Evolutionary conservation across 2,329 filamentous ascomycete species (phyloP), one percentile per base, ranked within the genome.

Genomic region (Rasamsonia emersonii): DNA sequence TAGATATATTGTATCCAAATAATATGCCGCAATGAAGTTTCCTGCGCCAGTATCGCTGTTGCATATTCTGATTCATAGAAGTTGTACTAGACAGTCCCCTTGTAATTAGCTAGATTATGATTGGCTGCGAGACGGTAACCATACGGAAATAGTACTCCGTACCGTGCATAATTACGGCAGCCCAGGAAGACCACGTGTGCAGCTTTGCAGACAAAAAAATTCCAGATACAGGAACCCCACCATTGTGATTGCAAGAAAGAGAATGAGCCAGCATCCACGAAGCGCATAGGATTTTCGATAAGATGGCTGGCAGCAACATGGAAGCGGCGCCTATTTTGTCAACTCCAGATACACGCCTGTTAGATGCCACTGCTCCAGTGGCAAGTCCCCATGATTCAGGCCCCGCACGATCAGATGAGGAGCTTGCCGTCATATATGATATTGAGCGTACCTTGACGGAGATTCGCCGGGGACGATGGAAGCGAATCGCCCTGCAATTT

Each of bases 401-500:
- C 13, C 42, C 35, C 32, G 36, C 36, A 24, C 50, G 73, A 13
- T 67, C 70, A 10, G 77, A 89, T 43, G 76, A 83, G 50, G 82
- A 88, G 50, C 67, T 96, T 18, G 64, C 67, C 34, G 63, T 77
- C 24, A 79, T 82, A 29, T 98, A 96, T 64, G 91, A 98, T 59
- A 80, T 95, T 43, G 70, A 73, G 37, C 74, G 84, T 35, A 95
- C 91, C 0, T 73, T 86, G 29, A 58, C 64, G 20, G 84, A 94
- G 57, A 82, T 98, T 28, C 67, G 68, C n/a, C 59, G 68, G 4
- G 81, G 77, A 25, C 70, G 70, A 55, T 93, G 85, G 73, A 73
- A 64, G 40, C 74, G 82, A 30, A 74, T 98, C 18, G 91, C 86
- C 1, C 64, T 98, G n/a, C 91, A 98, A 54, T 96, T 98, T 46